phyloP scores from a whole-genome alignment of 2,329 filamentous ascomycete genomes.

The Verticillium isaacii region DNA sequence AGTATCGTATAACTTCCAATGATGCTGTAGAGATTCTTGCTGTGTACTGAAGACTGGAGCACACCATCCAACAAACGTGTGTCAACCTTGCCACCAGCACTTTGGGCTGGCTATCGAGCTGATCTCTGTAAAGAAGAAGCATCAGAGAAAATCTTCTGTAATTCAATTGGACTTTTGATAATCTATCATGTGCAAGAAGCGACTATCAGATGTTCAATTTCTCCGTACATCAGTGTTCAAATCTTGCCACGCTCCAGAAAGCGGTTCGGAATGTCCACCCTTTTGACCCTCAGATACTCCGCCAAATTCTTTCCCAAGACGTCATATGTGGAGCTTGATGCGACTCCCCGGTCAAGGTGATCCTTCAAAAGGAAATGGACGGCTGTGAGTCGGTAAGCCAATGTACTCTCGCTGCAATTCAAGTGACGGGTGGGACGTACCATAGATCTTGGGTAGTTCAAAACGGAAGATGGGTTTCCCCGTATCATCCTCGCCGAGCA shows the following conservation, averaged over 20 bases:
- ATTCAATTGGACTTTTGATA: too few relatives aligned
- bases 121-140: too few relatives aligned
- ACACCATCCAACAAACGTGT: too few relatives aligned
- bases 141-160: too few relatives aligned
- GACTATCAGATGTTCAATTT: too few relatives aligned
- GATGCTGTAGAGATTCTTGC: too few relatives aligned
- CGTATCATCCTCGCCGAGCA: conserved; percentile 32
- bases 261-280: conserved; percentile 20
- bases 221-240: background rate
- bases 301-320: conserved; percentile 25
- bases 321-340: conserved; percentile 18
- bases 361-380: conserved; percentile 37
- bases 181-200: too few relatives aligned
- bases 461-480: conserved; percentile 36
- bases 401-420: background rate
- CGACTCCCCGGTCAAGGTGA: conserved; percentile 21
- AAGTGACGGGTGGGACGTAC: conserved; percentile 3
- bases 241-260: conserved; percentile 19
- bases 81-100: too few relatives aligned
- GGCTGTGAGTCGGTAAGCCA: conserved; percentile 1
- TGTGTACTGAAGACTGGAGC: too few relatives aligned
- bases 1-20: too few relatives aligned
- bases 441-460: conserved; percentile 29
- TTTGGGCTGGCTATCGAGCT: too few relatives aligned
- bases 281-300: conserved; percentile 22